Conservation (phyloP, 2,329 filamentous ascomycete genomes). For the Tolypocladium album region DNA sequence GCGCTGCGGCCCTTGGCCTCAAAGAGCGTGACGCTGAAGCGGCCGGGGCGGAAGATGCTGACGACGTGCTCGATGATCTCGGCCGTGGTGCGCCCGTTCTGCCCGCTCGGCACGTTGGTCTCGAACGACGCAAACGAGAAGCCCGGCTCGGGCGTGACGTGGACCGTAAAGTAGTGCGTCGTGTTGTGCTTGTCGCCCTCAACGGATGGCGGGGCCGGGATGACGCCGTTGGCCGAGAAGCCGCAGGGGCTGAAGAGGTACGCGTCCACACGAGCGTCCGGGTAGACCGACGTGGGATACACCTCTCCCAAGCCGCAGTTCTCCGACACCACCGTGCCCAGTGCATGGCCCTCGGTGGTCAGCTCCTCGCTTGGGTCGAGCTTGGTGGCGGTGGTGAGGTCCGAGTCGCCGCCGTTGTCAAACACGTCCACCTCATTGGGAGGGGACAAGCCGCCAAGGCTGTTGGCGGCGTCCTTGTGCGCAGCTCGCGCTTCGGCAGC, state of each 20-base stretch:
- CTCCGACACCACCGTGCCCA: slow-evolving; percentile 88
- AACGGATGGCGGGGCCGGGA: slow-evolving; percentile 57
- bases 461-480: slow-evolving; percentile 47
- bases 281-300: slow-evolving; percentile 78
- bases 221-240: slow-evolving; percentile 92
- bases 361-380: slow-evolving; percentile 58
- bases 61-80: slow-evolving; percentile 93
- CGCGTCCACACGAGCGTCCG: slow-evolving; percentile 86
- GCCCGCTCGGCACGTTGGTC: slow-evolving; percentile 87
- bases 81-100: slow-evolving; percentile 77
- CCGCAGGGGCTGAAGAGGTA: slow-evolving; percentile 96
- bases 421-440: slow-evolving; percentile 68
- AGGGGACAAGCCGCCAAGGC: slow-evolving; percentile 47
- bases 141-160: slow-evolving; percentile 92
- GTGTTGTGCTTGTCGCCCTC: slow-evolving; percentile 26
- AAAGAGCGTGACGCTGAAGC: slow-evolving; percentile 94
- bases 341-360: slow-evolving; percentile 85
- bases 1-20: slow-evolving; percentile 62
- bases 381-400: slow-evolving; percentile 42
- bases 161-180: slow-evolving; percentile 94
- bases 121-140: slow-evolving; percentile 98
- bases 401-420: slow-evolving; percentile 48
- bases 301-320: slow-evolving; percentile 80
- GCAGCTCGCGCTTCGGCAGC: slow-evolving; percentile 56
- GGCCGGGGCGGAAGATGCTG: slow-evolving; percentile 91